Base-by-base conservation (phyloP, 805 yeast species). In the Metschnikowia anglica region DNA sequence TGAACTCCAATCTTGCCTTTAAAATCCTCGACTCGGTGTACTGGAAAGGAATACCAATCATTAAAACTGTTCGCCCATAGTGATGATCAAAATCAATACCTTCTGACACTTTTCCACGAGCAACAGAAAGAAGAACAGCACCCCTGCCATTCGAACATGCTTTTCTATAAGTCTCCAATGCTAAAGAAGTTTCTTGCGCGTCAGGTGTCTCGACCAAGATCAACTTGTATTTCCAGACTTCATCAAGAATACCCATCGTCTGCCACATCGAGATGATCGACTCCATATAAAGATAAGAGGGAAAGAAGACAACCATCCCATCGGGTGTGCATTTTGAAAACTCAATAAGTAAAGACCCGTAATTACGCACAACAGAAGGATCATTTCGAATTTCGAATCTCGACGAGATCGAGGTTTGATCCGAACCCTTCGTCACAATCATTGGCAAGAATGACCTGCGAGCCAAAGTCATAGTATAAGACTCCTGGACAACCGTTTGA, bases 71-170 rank as follows among this genome's bases (percentile, higher is more conserved):
- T 58, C 99, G 79, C 11, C 99, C 99, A 62, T 86, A 93, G 52
- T 93, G 99, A 62, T 93, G 97, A 61, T 93, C 98, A 69, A 93
- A 93, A 88, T 93, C 99, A 54, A 93, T 93, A 48, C 99, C 99
- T 65, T 93, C 99, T 0, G 96, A 86, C 1, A 93, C 99, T 60
- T 93, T 93, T 7, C 99, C 99, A 76, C 99, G 89, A 11, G 99
- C 99, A 47, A 93, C 99, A 26, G 97, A 88, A 30, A 93, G 74
- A 57, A 93, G 74, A 2, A 95, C 91, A 0, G 99, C 99, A 3
- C 99, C 99, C 51, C 99, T 74, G 3, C 99, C 99, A 63, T 93
- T 93, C 1, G 91, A 83, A 58, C 99, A 93, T 0, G 99, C 99
- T 24, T 89, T 86, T 56, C 99, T 73, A 62, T 90, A 93, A 0